Percentiles rank a stretch among this genome's conserved stretches.
Evolutionary conservation across 2,329 filamentous ascomycete genomes (phyloP).

Genomic region (Fusarium bulbicola): DNA sequence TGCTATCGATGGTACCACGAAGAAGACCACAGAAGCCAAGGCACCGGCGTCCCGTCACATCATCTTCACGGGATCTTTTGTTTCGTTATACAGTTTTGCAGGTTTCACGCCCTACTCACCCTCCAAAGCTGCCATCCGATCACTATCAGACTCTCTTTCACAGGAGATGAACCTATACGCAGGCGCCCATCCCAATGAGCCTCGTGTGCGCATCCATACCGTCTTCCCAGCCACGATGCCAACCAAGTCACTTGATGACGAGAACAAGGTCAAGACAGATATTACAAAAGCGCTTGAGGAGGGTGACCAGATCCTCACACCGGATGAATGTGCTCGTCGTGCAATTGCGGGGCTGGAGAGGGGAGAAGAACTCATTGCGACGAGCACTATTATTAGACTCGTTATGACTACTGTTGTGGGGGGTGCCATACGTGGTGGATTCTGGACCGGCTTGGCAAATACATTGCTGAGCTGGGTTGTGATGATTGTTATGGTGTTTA

Average conservation of each 20-base stretch:
- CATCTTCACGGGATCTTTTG: constrained; percentile 32
- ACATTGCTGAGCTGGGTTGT: constrained; percentile 26
- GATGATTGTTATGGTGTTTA: constrained; percentile 32
- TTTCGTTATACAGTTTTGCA: constrained; percentile 25
- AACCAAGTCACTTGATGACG: constrained; percentile 24
- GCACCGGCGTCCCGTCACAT: background rate
- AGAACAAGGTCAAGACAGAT: constrained; percentile 26
- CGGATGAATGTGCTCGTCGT: constrained; percentile 19
- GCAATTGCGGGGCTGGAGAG: constrained; percentile 21
- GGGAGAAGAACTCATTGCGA: constrained; percentile 23
- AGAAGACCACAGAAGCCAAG: background rate
- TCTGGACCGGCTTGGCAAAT: constrained; percentile 8
- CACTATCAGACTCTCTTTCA: constrained; percentile 24
- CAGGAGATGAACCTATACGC: constrained; percentile 33
- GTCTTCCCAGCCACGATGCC: constrained; percentile 31
- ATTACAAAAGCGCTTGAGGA: constrained; percentile 29
- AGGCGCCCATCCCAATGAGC: constrained; percentile 13
- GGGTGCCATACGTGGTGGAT: constrained; percentile 23
- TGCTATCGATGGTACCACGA: background rate
- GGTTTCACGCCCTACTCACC: constrained; percentile 27
- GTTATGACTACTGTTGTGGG: constrained; percentile 34
- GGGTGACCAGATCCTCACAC: constrained; percentile 22
- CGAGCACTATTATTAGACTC: constrained; percentile 26
- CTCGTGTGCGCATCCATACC: constrained; percentile 18
- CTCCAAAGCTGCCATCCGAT: constrained; percentile 27